Evolutionary conservation across 2,329 filamentous ascomycete species (phyloP), one percentile per base, ranked within the genome.

Genomic region (Cladophialophora immunda): DNA sequence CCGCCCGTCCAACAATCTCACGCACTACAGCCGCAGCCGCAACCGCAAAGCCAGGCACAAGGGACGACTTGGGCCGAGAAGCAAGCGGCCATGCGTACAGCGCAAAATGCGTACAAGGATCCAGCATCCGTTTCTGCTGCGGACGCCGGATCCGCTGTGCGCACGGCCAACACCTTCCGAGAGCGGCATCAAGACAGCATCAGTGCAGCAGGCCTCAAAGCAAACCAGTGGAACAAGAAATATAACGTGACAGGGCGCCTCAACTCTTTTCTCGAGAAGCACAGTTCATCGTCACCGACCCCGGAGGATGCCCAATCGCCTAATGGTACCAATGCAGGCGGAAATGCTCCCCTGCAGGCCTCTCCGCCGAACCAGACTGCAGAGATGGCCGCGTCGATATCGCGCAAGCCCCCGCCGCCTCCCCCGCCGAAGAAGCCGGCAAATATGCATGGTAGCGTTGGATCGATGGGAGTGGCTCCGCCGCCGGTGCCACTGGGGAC

Each of bases 171-270:
- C 68, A 78, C 82, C 32, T 91, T 93, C 76, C 87, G 89, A 15
- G 87, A 92, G 75, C 81, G 89, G 30, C 89, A 92, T 72, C 87
- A 89, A 3, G 89, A 90, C 19, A 88, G 92, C 75, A 86, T 91
- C 5, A 84, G 86, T 1, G 79, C 85, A 5, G 89, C 89, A 0
- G 82, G 84, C 72, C 81, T 83, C 73, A 83, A 82, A 22, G 88
- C 88, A 3, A 86, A 84, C 67, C 81, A 79, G 1, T 72, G 89
- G 63, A 86, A 88, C 62, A 84, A 89, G 73, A 89, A 87, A 74
- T 90, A 90, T 71, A 86, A 86, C 3, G 79, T 89, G 58, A 76
- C 80, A 4, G 78, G 82, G 17, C 81, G 80, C 32, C 76, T 86
- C 57, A 84, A 84, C 68, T 80, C 78, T n/a, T 80, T 80, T 66